Base-by-base conservation (phyloP, 202 grass and related monocot genomes). In the Eragrostis tef region DNA sequence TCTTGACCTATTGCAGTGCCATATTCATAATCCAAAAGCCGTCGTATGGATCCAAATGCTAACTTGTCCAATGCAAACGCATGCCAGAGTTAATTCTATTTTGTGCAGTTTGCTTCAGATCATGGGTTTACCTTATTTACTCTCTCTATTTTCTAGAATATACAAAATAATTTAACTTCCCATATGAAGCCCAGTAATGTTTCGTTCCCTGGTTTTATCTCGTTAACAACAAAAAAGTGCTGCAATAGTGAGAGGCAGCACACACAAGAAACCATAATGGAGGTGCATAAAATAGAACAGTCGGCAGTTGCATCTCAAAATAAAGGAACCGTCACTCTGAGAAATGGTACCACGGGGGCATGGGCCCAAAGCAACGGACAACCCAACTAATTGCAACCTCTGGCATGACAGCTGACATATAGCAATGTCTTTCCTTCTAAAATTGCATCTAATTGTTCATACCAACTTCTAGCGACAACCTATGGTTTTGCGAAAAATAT, bases 201-300 rank as follows among this genome's bases (percentile, higher is more conserved):
- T 19, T 19, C 8, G 6, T 27, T 41, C 34, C 31, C 6, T 19
- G 6, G 15, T 66, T 24, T 36, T 1, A 27, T 39, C 16, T 42
- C 15, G 17, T 66, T 42, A 19, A 69, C 11, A 27, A 43, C 1
- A 70, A 0, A 54, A 4, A 53, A 52, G 43, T 73, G 22, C 68
- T 82, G 73, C 70, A 67, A 70, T 50, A 66, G 26, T 59, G 39
- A 67, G 15, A 70, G 50, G 7, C 10, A 27, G 17, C 8, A 21
- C 21, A 69, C 64, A 72, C 48, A 61, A 68, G 15, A 21, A 21
- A 59, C 63, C 70, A 77, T 56, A 77, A 81, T 81, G 71, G 79
- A 65, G 79, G 57, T 26, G 17, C 24, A 53, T 66, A 85, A 77
- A 85, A 77, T 71, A 69, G 26, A 67, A 77, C 73, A 68, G 73